These are phyloP conservation scores for Cucumis cinereus DNA, from an alignment of 306 rosid genomes.

Conservation along the genomic window DNA sequence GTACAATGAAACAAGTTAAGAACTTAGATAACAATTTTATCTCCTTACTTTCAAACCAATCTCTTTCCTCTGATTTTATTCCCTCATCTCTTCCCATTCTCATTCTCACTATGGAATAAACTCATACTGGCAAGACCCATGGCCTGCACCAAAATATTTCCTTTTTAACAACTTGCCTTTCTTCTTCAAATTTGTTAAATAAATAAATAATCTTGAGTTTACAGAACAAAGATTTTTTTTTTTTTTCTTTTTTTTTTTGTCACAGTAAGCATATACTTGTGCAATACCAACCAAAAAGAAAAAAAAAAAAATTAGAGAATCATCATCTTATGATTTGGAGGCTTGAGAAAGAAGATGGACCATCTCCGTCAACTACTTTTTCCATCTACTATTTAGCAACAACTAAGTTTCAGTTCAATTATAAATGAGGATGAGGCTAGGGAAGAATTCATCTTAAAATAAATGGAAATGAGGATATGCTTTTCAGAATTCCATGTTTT, in stretches of 20 bases:
- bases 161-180: no score
- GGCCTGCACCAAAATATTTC: constrained; percentile 28
- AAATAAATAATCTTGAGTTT: background rate
- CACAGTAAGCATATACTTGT: background rate
- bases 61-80: background rate
- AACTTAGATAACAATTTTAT: background rate
- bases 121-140: constrained; percentile 45
- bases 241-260: background rate
- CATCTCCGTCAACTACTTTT: no score
- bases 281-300: background rate
- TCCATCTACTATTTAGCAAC: no score
- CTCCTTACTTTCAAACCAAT: background rate
- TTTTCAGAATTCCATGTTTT: background rate
- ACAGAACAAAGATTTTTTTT: no score
- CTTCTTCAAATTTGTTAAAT: background rate
- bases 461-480: background rate
- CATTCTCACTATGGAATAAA: constrained; percentile 26
- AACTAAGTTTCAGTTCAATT: background rate
- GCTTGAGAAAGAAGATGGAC: background rate
- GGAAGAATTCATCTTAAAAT: background rate
- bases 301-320: no score
- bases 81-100: background rate
- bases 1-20: background rate
- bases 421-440: background rate
- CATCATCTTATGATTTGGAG: background rate